phyloP scores from a whole-genome alignment of 345 rosid genomes.

The Bruguiera sexangula region DNA sequence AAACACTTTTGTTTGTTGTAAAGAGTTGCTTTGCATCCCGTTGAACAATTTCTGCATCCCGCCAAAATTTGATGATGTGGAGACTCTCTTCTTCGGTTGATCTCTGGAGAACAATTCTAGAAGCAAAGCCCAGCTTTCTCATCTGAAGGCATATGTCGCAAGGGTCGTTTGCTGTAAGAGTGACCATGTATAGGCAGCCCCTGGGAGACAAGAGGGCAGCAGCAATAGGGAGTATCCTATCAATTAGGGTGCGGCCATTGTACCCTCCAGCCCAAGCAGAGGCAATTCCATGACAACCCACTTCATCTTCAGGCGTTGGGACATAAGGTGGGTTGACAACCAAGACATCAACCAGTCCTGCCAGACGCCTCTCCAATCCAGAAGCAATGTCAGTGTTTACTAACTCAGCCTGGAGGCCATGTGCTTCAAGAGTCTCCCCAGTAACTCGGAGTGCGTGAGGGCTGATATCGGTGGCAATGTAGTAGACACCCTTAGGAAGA shows the following conservation, averaged over 20 bases:
- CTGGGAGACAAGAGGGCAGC: slow-evolving; percentile 54
- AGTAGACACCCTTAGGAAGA: slow-evolving; percentile 35
- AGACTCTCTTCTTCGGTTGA: slow-evolving; percentile 74
- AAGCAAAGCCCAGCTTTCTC: slow-evolving; percentile 65
- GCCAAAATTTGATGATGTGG: slow-evolving; percentile 62
- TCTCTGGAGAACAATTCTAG: slow-evolving; percentile 68
- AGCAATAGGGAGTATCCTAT: slow-evolving; percentile 59
- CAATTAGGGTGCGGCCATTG: slow-evolving; percentile 57
- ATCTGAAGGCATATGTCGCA: slow-evolving; percentile 58
- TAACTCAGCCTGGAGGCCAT: slow-evolving; percentile 65
- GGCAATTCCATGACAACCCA: slow-evolving; percentile 48
- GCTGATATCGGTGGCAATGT: slow-evolving; percentile 67
- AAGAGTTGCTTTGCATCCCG: slow-evolving; percentile 17
- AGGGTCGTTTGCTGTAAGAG: slow-evolving; percentile 53
- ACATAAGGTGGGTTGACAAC: slow-evolving; percentile 96
- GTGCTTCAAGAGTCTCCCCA: slow-evolving; percentile 59
- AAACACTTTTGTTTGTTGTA: slow-evolving; percentile 13
- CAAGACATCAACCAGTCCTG: slow-evolving; percentile 65
- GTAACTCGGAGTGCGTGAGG: slow-evolving; percentile 60
- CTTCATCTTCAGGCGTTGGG: slow-evolving; percentile 91
- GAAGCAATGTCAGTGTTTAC: slow-evolving; percentile 56
- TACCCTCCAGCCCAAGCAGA: slow-evolving; percentile 97
- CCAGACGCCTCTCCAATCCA: slow-evolving; percentile 60
- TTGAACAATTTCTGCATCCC: slow-evolving; percentile 22
- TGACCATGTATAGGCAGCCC: slow-evolving; percentile 85